Evolutionary conservation across 2,329 filamentous ascomycete species (phyloP), one percentile per base, ranked within the genome.

Genomic region (Aspergillus sp.): DNA sequence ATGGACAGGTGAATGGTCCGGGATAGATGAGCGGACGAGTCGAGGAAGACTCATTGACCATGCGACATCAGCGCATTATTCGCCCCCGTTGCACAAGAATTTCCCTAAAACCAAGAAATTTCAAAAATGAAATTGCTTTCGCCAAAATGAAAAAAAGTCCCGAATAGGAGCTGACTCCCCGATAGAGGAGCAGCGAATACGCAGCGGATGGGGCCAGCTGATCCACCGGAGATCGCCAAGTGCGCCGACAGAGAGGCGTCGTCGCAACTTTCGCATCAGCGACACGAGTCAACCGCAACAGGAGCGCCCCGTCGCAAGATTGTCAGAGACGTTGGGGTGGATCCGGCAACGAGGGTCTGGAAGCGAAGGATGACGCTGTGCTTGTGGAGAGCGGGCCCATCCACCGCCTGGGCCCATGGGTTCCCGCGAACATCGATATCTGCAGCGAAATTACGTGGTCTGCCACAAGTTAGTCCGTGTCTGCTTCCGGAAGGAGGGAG

Each of bases 331-430:
- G 50, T 51, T 48, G 51, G 29, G 53, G 62, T 59, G 58, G 57
- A 43, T 49, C 54, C 54, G 58, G 34, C 52, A 54, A 49, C 45
- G 55, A 54, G 29, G 60, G 64, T 58, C 61, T 67, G 63, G 64
- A 67, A 58, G 60, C 53, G 53, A 57, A 61, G 58, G 56, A 58
- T 59, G 63, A 67, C 63, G 64, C 61, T 52, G 53, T 42, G 49
- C 53, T 45, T 56, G 61, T 64, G 62, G 60, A 61, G 59, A 53
- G 44, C 21, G 38, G 50, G 10, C 45, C 53, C 50, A 47, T 54
- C 44, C 41, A 50, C 19, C 21, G 29, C 34, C 42, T 36, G 45
- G 38, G 49, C 41, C 47, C 49, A 56, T 56, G 53, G 56, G 25
- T 43, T 19, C 29, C 46, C 46, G 46, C 46, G 31, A 38, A 16